Conservation (phyloP, 2,329 filamentous ascomycete species). For the Parastagonospora avenae region DNA sequence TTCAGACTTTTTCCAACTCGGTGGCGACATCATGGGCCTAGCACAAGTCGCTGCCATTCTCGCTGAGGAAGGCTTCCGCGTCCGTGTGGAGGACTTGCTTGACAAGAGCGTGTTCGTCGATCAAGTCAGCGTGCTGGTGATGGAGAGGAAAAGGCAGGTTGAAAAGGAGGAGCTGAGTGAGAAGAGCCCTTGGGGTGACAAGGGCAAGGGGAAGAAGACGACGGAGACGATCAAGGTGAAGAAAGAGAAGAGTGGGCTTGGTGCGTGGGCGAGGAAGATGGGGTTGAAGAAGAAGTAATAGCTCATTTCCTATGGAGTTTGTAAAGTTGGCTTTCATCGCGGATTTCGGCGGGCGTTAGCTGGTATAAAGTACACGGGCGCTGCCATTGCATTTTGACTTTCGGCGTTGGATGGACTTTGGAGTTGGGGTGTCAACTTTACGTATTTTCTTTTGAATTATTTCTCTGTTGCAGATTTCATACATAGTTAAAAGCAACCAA, state of each 20-base stretch:
- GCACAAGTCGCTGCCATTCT: conserved; percentile 39
- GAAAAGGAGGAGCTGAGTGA: conserved; percentile 27
- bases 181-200: conserved; percentile 38
- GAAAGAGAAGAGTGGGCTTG: conserved; percentile 12
- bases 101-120: conserved; percentile 38
- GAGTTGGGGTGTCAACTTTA: no score
- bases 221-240: conserved; percentile 12
- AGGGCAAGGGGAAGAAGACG: conserved; percentile 18
- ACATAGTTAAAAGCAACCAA: no score
- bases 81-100: conserved; percentile 40
- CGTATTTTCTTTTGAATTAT: no score
- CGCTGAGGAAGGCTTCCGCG: conserved; percentile 28
- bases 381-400: not conserved
- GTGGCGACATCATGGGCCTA: conserved; percentile 42
- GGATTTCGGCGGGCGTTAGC: no score
- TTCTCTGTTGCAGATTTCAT: no score
- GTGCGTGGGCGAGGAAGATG: conserved; percentile 20
- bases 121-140: conserved; percentile 32
- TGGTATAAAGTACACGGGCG: not conserved
- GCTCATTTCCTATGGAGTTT: not conserved
- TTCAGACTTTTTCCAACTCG: conserved; percentile 42
- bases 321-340: no score
- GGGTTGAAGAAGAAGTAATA: conserved; percentile 27
- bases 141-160: conserved; percentile 32
- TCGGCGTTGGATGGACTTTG: no score